Conservation (phyloP, 192 early-diverging fungal genomes). For the Spinellus fusiger region DNA sequence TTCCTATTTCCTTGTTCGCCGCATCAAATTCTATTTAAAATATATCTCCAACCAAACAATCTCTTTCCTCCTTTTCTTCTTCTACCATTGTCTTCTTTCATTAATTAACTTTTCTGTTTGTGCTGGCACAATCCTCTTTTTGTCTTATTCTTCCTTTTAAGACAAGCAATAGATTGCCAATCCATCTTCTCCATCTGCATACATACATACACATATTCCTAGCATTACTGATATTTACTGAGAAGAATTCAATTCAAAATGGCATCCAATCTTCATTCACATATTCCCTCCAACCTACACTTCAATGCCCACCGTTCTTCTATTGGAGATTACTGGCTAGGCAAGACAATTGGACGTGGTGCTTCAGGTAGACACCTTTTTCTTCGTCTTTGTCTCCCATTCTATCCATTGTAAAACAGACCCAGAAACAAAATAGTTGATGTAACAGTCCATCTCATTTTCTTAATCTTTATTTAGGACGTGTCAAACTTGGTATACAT, state of each 20-base stretch:
- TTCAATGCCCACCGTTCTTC: constrained; percentile 1
- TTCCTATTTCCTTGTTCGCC: not conserved
- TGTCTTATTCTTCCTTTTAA: no score
- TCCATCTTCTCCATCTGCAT: no score
- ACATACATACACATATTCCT: not conserved
- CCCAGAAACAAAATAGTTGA: not conserved
- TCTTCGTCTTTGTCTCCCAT: not conserved
- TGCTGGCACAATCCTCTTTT: no score
- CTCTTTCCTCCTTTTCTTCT: not conserved
- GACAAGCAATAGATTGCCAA: no score
- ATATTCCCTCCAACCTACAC: not conserved
- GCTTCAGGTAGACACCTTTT: constrained; percentile 37
- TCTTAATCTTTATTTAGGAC: constrained; percentile 12
- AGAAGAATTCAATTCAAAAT: not conserved
- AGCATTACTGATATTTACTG: not conserved
- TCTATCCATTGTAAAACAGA: not conserved
- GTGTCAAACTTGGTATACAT: constrained; percentile 31
- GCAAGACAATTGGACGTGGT: constrained; percentile 62
- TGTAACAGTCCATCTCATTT: not conserved
- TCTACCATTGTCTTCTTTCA: not conserved
- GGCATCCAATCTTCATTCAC: not conserved
- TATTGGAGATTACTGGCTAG: constrained; percentile 62
- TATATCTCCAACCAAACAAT: no score
- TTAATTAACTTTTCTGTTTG: not conserved
- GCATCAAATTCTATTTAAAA: not conserved